Evolutionary conservation across 2,329 filamentous ascomycete genomes (phyloP), one percentile per base, ranked within the genome.

Genomic region (Sclerotinia sclerotiorum): DNA sequence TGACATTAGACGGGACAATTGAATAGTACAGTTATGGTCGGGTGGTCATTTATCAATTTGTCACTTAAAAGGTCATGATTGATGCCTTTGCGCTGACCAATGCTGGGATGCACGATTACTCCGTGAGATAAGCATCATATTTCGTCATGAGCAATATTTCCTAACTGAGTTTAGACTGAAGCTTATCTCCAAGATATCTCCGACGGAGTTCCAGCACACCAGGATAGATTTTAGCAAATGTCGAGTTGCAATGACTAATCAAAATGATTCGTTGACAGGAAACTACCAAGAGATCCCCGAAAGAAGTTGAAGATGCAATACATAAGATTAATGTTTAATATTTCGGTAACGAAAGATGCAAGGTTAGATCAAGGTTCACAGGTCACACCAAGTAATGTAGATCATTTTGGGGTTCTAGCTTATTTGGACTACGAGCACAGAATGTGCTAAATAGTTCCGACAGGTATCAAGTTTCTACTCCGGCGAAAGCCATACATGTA

Each of bases 151-250:
- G 54, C 13, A 35, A 13, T 54, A 46, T 52, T 19, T 21, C 56
- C 56, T 15, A 52, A 46, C 32, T 35, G 54, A 52, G 24, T 27
- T 52, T 42, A 42, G 60, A 27, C 42, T 63, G 29, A 44, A 63
- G 48, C 32, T 63, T 67, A 62, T 67, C 65, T 67, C 64, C 65
- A 54, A 67, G 57, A 27, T 67, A 54, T 62, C 27, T 62, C 55
- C 32, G 32, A 42, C n/a, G n/a, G 10, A 42, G 24, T 32, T 42
- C 13, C 39, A 42, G 39, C 15, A 42, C 15, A 21, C 39, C 0
- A 44, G 13, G 27, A 2, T 44, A 21, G 24, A n/a, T 27, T 11
- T n/a, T 29, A 39, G 27, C 5, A 56, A 65, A 65, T 21, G 19
- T 65, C 62, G 27, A 61, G 24, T n/a, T 32, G 5, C 7, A 15